A percentile compares a stretch with the other conserved stretches of the same genome.
phyloP scores from a whole-genome alignment of 169 alveolate species.

The Plasmodium malariae region DNA sequence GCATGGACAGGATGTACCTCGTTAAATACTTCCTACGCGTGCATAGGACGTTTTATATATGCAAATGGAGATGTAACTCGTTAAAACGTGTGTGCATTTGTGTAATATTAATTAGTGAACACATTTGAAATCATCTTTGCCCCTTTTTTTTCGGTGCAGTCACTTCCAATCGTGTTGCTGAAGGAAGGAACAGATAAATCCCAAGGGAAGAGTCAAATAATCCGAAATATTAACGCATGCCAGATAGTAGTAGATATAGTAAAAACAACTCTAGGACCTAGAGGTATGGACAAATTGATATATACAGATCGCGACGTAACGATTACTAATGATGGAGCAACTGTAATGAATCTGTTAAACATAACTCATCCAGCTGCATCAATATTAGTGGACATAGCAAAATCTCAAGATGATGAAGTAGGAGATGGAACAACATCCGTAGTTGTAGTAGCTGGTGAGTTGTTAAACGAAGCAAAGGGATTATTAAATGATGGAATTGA shows the following conservation, averaged over 20 bases:
- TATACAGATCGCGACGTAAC: constrained; percentile 92
- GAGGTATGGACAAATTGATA: constrained; percentile 99
- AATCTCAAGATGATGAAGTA: constrained; percentile 97
- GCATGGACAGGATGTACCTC: too few species aligned
- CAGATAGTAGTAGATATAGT: constrained; percentile 95
- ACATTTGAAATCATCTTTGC: not conserved
- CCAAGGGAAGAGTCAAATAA: constrained; percentile 96
- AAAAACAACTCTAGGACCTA: constrained; percentile 97
- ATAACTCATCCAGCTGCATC: constrained; percentile 99
- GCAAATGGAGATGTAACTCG: not conserved
- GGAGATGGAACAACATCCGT: constrained; percentile 98
- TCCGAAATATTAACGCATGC: constrained; percentile 96
- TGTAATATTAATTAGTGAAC: not conserved
- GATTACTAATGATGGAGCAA: constrained; percentile 99
- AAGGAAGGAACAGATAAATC: constrained; percentile 98
- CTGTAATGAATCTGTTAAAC: constrained; percentile 94
- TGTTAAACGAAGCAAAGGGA: constrained; percentile 94
- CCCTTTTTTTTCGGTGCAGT: constrained; percentile 51
- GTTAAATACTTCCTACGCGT: too few species aligned
- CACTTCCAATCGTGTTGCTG: constrained; percentile 93
- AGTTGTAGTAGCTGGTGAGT: constrained; percentile 96
- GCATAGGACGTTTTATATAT: not conserved
- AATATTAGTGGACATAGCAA: constrained; percentile 96
- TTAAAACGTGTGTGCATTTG: not conserved
- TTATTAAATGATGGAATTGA: constrained; percentile 97